Conservation (phyloP, 768 basidiomycete species). For the Tylopilus vinaceipallidus region DNA sequence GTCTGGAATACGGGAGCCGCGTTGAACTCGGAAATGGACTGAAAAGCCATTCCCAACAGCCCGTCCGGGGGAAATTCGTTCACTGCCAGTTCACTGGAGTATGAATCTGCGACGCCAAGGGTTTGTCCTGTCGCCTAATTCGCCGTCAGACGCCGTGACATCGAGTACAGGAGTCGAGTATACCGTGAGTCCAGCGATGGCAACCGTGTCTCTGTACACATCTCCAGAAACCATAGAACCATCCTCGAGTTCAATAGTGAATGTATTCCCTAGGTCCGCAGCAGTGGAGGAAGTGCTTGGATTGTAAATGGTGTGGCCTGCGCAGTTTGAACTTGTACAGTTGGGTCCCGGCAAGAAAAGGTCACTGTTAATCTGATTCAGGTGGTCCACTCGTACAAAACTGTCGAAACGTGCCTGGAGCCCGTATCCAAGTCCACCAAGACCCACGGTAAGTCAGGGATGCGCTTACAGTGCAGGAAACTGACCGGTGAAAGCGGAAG, state of each 20-base stretch:
- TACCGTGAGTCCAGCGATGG: conserved; percentile 10
- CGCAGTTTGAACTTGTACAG: conserved; percentile 26
- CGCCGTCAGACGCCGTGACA: neutral
- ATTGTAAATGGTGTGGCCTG: conserved; percentile 32
- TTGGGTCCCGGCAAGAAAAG: conserved; percentile 25
- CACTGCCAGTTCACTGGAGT: neutral
- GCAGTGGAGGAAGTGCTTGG: conserved; percentile 17
- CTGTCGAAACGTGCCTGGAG: conserved; percentile 12
- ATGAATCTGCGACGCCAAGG: conserved; percentile 8
- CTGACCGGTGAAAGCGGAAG: neutral
- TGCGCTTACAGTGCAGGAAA: neutral
- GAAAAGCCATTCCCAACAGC: conserved; percentile 42
- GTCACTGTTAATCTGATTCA: conserved; percentile 12
- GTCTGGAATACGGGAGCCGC: conserved; percentile 39
- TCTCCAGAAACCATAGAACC: conserved; percentile 2
- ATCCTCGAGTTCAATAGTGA: neutral
- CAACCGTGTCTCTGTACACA: conserved; percentile 8
- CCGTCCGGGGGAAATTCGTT: conserved; percentile 19
- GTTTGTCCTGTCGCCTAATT: conserved; percentile 11
- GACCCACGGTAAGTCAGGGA: no score
- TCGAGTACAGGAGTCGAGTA: neutral
- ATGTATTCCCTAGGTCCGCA: neutral
- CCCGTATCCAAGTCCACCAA: no score
- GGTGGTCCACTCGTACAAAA: neutral
- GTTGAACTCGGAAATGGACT: conserved; percentile 35